Conservation (phyloP, 2,329 filamentous ascomycete species). For the Colletotrichum sp. region DNA sequence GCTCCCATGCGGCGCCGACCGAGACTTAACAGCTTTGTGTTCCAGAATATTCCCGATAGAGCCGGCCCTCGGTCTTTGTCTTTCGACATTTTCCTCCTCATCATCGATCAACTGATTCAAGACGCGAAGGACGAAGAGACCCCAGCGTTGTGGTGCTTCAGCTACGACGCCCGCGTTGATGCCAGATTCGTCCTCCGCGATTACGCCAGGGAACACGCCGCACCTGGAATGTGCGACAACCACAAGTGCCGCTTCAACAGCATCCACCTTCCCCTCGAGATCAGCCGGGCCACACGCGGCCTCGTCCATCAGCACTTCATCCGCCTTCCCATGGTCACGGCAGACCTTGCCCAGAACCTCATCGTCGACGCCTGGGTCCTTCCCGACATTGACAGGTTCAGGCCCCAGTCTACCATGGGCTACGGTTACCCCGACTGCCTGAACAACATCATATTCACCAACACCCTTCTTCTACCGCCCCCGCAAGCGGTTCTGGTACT, state of each 20-base stretch:
- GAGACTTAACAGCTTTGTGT: background rate
- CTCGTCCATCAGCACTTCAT: background rate
- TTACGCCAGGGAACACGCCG: background rate
- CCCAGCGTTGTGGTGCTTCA: background rate
- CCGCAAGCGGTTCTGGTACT: background rate
- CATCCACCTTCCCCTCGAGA: background rate
- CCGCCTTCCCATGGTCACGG: background rate
- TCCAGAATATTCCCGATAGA: background rate
- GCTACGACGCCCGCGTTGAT: background rate
- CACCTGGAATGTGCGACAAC: background rate
- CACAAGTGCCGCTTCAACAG: background rate
- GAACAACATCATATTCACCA: background rate
- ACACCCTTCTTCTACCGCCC: background rate
- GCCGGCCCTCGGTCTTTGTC: background rate
- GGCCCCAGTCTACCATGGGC: background rate
- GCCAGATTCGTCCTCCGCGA: background rate
- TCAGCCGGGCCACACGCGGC: background rate
- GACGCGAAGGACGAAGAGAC: background rate
- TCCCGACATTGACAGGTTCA: background rate
- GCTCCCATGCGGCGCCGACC: background rate
- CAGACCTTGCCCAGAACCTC: background rate
- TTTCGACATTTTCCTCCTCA: background rate
- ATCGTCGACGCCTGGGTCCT: background rate
- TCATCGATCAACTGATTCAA: background rate
- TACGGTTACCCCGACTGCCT: background rate